These are phyloP conservation scores for Bimuria novae-zelandiae DNA, from an alignment of 2,329 filamentous ascomycete genomes.

Conservation along the genomic window DNA sequence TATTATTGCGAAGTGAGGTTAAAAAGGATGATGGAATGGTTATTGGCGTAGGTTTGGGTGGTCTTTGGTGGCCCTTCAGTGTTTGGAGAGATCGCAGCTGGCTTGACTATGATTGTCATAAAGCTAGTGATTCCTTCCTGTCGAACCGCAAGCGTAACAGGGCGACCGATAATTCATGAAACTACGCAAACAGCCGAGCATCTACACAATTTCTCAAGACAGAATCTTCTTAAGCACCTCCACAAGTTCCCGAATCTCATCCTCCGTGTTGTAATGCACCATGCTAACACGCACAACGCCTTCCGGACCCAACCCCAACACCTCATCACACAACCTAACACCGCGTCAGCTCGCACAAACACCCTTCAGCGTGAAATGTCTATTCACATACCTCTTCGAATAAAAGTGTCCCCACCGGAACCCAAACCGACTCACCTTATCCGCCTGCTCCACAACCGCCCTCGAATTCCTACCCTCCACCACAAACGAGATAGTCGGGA, in stretches of 20 bases:
- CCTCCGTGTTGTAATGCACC: slow-evolving; percentile 74
- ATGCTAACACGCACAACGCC: slow-evolving; percentile 72
- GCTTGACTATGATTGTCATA: no score
- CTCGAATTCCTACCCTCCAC: slow-evolving; percentile 62
- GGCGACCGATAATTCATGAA: no score
- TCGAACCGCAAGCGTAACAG: no score
- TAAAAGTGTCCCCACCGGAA: slow-evolving; percentile 73
- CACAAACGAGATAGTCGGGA: slow-evolving; percentile 70
- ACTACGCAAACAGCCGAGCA: no score
- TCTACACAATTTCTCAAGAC: slow-evolving; percentile 14
- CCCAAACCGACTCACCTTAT: slow-evolving; percentile 62
- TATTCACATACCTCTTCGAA: slow-evolving; percentile 43
- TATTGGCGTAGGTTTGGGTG: no score
- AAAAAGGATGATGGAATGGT: no score
- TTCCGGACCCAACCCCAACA: slow-evolving; percentile 62
- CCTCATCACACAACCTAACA: slow-evolving; percentile 60
- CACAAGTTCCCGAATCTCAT: slow-evolving; percentile 61
- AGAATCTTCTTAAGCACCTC: slow-evolving; percentile 58
- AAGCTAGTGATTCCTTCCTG: no score
- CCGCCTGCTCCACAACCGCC: slow-evolving; percentile 65
- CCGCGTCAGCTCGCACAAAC: no score
- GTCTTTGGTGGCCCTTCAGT: no score
- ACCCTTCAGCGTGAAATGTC: background rate
- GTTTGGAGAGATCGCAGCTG: no score
- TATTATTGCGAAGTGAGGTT: no score